Evolutionary conservation across 2,329 filamentous ascomycete genomes (phyloP).

Genomic region (Scortechinia acanthostroma): DNA sequence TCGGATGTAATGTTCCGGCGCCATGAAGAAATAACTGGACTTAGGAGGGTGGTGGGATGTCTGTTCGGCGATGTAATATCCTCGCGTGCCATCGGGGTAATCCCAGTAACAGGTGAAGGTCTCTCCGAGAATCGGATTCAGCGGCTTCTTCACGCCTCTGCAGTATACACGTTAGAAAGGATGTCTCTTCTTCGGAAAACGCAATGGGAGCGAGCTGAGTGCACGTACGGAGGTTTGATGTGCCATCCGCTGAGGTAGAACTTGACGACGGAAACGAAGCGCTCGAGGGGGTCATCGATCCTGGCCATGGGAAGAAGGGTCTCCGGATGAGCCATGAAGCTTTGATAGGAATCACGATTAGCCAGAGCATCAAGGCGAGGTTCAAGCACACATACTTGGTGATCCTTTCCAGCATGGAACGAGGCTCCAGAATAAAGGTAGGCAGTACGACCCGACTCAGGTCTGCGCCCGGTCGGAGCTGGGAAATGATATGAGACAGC

Average conservation of each 20-base stretch:
- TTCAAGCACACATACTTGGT: constrained; percentile 67
- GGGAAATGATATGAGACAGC: constrained; percentile 92
- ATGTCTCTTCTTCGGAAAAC: too few relatives aligned
- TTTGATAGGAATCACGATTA: constrained; percentile 30
- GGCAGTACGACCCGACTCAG: constrained; percentile 88
- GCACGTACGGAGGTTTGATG: constrained; percentile 83
- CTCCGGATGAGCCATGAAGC: constrained; percentile 99
- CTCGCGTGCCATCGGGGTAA: constrained; percentile 73
- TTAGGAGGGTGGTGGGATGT: constrained; percentile 97
- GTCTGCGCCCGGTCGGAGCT: constrained; percentile 89
- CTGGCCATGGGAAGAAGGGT: constrained; percentile 81
- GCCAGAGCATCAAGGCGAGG: background rate
- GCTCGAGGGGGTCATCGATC: constrained; percentile 79
- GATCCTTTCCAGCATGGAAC: constrained; percentile 96
- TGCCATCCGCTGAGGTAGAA: constrained; percentile 99
- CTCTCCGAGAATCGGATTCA: constrained; percentile 94
- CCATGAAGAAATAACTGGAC: constrained; percentile 98
- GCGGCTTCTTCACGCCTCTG: constrained; percentile 93
- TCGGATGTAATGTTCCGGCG: constrained; percentile 83
- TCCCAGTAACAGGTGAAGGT: constrained; percentile 95
- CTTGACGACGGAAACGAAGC: constrained; percentile 92
- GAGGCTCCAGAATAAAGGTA: constrained; percentile 94
- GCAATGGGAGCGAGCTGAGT: background rate
- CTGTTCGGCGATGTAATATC: constrained; percentile 95
- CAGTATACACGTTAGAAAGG: background rate